Base-by-base conservation (phyloP, 1,284 basidiomycete species). In the Volvariella volvacea region DNA sequence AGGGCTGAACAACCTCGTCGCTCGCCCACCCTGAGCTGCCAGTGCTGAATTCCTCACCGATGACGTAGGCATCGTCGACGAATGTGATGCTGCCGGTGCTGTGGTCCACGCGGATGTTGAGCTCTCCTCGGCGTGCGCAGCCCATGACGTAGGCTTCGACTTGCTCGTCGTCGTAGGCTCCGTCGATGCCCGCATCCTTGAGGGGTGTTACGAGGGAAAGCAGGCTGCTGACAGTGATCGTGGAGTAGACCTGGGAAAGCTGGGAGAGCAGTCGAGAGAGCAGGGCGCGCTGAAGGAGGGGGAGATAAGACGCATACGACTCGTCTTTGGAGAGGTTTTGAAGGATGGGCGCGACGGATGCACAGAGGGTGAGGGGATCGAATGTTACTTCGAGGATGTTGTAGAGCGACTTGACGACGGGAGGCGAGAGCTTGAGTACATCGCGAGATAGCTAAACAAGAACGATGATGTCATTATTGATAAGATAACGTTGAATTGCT, bases 91-190 rank as follows among this genome's bases (percentile, higher is more conserved):
- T 85, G 32, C 92, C 88, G 8, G 78, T 78, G 37, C 87, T 82
- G 63, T 99, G 96, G 66, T 99, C 93, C 41, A 98, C 83, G 16
- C 85, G 83, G 49, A 97, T 86, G 57, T 75, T 79, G 47, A 98
- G 77, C 63, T 97, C 93, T 36, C 92, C 92, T 12, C 87, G 81
- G 49, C 89, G 83, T 48, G 90, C 91, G 48, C 91, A 92, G 44
- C 86, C 86, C 83, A 97, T 92, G 52, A 97, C 71, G 66, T 96
- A 98, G 21, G 89, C 86, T 63, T 96, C 92, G 47, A 93, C 77
- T 59, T 88, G 83, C 49, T 85, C 80, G 36, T 79, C 76, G 50
- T 83, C 81, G 59, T 80, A 83, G n/a, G 76, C 71, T 19, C 74
- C 73, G 20, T 72, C 69, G 8, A 70, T 54, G 3, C 62, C 68